These are phyloP conservation scores for Aspergillus campestris DNA, from an alignment of 495 filamentous ascomycete genomes.

Conservation along the genomic window DNA sequence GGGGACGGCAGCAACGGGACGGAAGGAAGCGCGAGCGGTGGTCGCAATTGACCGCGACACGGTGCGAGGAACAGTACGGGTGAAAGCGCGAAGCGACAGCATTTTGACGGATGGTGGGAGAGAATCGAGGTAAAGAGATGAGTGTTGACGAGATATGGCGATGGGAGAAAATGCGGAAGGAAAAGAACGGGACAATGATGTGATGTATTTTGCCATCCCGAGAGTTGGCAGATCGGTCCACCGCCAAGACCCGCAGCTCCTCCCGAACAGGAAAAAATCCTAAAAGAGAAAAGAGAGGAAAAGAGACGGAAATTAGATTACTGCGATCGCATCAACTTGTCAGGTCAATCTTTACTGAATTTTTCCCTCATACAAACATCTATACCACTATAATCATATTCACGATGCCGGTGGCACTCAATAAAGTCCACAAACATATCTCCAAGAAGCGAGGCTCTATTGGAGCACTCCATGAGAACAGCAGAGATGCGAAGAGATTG, in stretches of 20 bases:
- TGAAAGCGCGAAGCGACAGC: conserved; percentile 65
- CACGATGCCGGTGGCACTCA: conserved; percentile 64
- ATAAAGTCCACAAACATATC: conserved; percentile 79
- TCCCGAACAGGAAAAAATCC: conserved; percentile 14
- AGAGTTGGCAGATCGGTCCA: not conserved
- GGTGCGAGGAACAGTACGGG: conserved; percentile 63
- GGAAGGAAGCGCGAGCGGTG: conserved; percentile 36
- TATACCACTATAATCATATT: not conserved
- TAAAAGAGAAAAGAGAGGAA: not conserved
- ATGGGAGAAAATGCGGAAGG: conserved; percentile 12
- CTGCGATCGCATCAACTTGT: not conserved
- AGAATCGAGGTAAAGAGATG: conserved; percentile 5
- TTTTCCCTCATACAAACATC: too few relatives aligned
- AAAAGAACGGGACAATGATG: conserved; percentile 3
- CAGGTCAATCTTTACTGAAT: too few relatives aligned
- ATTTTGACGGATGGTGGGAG: conserved; percentile 41
- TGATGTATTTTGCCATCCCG: too few relatives aligned
- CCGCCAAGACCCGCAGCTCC: conserved; percentile 26
- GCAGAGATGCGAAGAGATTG: conserved; percentile 66
- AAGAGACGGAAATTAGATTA: not conserved
- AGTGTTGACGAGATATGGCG: conserved; percentile 12
- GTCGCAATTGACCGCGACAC: conserved; percentile 51
- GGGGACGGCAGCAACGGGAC: conserved; percentile 40
- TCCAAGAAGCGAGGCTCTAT: conserved; percentile 61
- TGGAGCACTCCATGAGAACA: conserved; percentile 70